phyloP scores from a whole-genome alignment of 768 basidiomycete genomes.

The Lentinula boryana region DNA sequence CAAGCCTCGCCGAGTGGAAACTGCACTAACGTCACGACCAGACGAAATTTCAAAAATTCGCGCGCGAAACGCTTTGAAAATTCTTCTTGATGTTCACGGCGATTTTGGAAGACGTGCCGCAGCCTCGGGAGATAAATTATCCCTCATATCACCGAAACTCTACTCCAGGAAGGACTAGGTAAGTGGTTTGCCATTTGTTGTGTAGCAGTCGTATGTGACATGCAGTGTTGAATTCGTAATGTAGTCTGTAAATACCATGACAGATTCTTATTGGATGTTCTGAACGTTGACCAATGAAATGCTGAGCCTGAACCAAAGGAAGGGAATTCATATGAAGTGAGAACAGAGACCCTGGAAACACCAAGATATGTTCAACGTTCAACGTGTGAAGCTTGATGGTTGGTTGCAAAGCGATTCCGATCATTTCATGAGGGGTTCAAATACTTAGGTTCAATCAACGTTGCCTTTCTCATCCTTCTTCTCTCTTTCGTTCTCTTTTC shows the following conservation, averaged over 20 bases:
- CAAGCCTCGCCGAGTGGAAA: slow-evolving; percentile 61
- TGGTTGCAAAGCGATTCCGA: slow-evolving; percentile 24
- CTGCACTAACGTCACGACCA: slow-evolving; percentile 59
- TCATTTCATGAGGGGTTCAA: slow-evolving; percentile 1
- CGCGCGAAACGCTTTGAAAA: slow-evolving; percentile 93
- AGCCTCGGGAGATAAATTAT: slow-evolving; percentile 30
- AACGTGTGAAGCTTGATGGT: slow-evolving; percentile 9
- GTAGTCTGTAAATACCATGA: background rate
- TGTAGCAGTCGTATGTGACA: background rate
- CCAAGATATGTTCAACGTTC: slow-evolving; percentile 17
- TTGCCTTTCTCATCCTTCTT: slow-evolving; percentile 25
- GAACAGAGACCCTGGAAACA: slow-evolving; percentile 11
- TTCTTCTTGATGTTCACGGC: slow-evolving; percentile 84
- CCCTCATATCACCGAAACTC: slow-evolving; percentile 28
- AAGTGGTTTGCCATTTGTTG: background rate
- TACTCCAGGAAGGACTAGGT: slow-evolving; percentile 6
- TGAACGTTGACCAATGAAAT: slow-evolving; percentile 8
- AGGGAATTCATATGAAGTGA: slow-evolving; percentile 8
- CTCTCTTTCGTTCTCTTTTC: slow-evolving; percentile 31
- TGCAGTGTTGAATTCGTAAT: background rate
- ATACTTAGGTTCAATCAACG: slow-evolving; percentile 4
- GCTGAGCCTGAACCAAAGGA: slow-evolving; percentile 6
- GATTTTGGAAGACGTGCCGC: slow-evolving; percentile 69
- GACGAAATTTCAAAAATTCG: slow-evolving; percentile 86
- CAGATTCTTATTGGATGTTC: slow-evolving; percentile 4